These are phyloP conservation scores for Hyaloscypha bicolor DNA, from an alignment of 495 filamentous ascomycete genomes.

Conservation along the genomic window DNA sequence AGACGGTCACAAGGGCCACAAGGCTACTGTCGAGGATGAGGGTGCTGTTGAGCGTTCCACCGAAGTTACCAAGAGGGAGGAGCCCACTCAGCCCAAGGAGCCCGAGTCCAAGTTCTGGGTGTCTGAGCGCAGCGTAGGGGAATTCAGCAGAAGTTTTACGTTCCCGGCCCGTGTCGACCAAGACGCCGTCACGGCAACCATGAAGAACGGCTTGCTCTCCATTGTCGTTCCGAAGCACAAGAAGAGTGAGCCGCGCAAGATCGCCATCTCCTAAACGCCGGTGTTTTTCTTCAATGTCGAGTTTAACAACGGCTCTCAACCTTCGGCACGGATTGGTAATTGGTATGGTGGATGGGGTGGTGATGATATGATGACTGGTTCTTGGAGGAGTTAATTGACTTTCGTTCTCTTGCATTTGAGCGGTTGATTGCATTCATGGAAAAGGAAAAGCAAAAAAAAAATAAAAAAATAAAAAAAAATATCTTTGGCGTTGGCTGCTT, in stretches of 20 bases:
- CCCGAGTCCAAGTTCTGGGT: constrained; percentile 71
- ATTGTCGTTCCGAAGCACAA: constrained; percentile 72
- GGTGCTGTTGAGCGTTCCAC: constrained; percentile 17
- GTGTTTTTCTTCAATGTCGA: background rate
- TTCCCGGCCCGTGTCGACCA: constrained; percentile 78
- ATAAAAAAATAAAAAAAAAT: background rate
- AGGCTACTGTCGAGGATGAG: constrained; percentile 69
- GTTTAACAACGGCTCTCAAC: background rate
- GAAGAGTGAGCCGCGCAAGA: constrained; percentile 29
- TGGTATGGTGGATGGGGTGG: background rate
- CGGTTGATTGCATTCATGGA: background rate
- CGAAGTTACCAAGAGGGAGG: constrained; percentile 27
- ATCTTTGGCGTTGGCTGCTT: background rate
- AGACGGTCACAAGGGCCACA: constrained; percentile 38
- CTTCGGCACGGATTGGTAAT: background rate
- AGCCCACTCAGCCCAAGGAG: constrained; percentile 19
- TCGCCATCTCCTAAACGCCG: constrained; percentile 29
- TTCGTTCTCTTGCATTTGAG: background rate
- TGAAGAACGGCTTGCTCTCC: constrained; percentile 75
- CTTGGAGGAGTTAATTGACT: background rate
- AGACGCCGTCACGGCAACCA: constrained; percentile 70
- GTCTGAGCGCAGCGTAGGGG: constrained; percentile 76
- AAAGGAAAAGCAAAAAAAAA: too few relatives aligned
- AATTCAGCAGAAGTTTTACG: constrained; percentile 77
- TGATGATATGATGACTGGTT: background rate